A percentile compares a stretch with the other conserved stretches of the same genome.
These are phyloP conservation scores for Chimonanthus praecox DNA, from an alignment of 164 flowering plant species.

Conservation along the genomic window DNA sequence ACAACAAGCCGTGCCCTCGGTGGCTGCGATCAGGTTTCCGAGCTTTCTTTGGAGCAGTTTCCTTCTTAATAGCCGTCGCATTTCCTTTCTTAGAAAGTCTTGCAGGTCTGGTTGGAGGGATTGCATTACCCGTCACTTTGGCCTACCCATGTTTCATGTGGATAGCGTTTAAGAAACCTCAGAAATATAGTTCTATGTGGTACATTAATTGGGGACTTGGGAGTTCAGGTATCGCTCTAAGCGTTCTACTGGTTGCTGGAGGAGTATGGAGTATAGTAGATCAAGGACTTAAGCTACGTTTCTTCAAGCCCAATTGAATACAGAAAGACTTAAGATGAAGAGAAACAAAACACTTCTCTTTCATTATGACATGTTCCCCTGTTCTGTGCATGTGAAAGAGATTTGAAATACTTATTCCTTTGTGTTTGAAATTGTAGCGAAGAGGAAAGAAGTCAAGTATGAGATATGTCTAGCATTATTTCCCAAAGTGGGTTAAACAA, in stretches of 20 bases:
- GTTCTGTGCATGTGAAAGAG: neutral
- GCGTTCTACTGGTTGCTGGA: constrained; percentile 36
- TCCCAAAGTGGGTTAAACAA: neutral
- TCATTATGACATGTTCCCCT: neutral
- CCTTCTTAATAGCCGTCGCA: constrained; percentile 53
- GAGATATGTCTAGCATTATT: too few relatives aligned
- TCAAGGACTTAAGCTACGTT: constrained; percentile 45
- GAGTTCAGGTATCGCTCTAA: constrained; percentile 42
- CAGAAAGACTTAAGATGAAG: neutral
- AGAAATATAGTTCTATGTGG: constrained; percentile 38
- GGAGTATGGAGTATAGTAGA: constrained; percentile 43
- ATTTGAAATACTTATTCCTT: too few relatives aligned
- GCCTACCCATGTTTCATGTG: constrained; percentile 90
- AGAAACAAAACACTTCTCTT: neutral
- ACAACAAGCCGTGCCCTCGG: constrained; percentile 41
- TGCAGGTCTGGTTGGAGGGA: constrained; percentile 55
- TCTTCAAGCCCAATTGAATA: constrained; percentile 54
- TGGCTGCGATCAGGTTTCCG: constrained; percentile 42
- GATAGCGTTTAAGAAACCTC: constrained; percentile 58
- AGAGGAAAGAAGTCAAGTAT: neutral
- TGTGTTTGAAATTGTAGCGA: neutral
- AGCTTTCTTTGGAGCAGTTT: constrained; percentile 39
- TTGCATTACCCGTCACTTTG: constrained; percentile 62
- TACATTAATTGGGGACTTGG: constrained; percentile 57
- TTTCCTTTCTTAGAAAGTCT: constrained; percentile 56